Percentiles rank a stretch among this genome's conserved stretches.
phyloP scores from a whole-genome alignment of 345 rosid genomes.

The Cochlearia excelsa region DNA sequence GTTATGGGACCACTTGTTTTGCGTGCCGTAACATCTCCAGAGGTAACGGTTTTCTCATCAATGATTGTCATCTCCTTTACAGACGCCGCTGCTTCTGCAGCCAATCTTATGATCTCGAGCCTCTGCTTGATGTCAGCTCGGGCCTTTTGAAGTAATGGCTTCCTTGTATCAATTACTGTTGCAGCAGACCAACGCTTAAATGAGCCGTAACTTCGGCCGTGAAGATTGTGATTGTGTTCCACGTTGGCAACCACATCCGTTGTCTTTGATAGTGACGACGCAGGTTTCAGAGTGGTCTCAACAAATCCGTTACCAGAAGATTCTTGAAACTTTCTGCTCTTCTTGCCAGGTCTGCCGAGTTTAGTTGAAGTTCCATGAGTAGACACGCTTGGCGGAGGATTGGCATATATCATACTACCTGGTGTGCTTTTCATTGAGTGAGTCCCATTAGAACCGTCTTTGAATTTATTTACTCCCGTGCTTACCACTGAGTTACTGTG shows the following conservation, averaged over 20 bases:
- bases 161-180: constrained; percentile 77
- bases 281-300: constrained; percentile 47
- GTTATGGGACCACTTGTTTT: constrained; percentile 48
- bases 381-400: constrained; percentile 25
- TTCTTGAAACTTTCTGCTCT: constrained; percentile 56
- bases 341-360: constrained; percentile 64
- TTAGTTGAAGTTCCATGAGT: constrained; percentile 43
- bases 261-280: constrained; percentile 39
- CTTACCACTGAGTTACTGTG: constrained; percentile 46
- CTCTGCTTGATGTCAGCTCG: constrained; percentile 60
- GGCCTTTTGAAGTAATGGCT: constrained; percentile 74
- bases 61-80: constrained; percentile 19
- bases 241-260: constrained; percentile 37
- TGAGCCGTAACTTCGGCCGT: constrained; percentile 43
- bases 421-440: constrained; percentile 40
- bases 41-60: constrained; percentile 32
- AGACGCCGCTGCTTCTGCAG: constrained; percentile 46
- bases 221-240: constrained; percentile 46
- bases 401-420: constrained; percentile 32
- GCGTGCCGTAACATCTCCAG: constrained; percentile 40
- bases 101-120: constrained; percentile 56
- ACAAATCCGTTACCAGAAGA: constrained; percentile 54
- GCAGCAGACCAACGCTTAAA: constrained; percentile 50
- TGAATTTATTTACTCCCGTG: constrained; percentile 43
- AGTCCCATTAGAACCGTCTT: constrained; percentile 49